Percentiles rank a stretch among this genome's conserved stretches.
Conservation (phyloP, 768 basidiomycete genomes). For the Suillus discolor region DNA sequence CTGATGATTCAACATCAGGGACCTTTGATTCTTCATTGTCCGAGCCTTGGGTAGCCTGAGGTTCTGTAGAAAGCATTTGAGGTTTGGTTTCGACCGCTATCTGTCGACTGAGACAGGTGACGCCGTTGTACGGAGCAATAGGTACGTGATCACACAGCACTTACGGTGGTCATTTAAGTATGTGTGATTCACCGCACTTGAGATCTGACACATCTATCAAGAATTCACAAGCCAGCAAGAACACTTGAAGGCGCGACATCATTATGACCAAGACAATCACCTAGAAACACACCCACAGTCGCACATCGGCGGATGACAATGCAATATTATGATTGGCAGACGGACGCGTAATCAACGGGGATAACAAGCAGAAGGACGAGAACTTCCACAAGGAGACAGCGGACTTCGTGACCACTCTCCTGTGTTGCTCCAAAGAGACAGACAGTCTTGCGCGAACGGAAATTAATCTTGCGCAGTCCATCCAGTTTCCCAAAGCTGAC, state of each 20-base stretch:
- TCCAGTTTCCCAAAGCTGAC: background rate
- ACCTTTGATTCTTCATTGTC: too few species aligned
- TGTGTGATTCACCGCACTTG: background rate
- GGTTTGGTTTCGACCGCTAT: too few species aligned
- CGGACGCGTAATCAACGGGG: background rate
- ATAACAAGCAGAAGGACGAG: background rate
- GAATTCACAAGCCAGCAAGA: background rate
- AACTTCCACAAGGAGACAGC: background rate
- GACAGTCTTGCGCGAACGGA: background rate
- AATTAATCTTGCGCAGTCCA: background rate
- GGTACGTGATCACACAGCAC: background rate
- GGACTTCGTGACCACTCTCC: background rate
- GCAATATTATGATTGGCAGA: too few species aligned
- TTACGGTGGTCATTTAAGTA: background rate
- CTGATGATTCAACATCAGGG: too few species aligned
- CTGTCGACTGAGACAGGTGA: too few species aligned
- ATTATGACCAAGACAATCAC: background rate
- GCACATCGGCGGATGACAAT: too few species aligned
- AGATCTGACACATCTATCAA: background rate
- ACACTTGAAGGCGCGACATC: background rate
- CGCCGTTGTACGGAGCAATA: background rate
- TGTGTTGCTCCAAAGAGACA: background rate
- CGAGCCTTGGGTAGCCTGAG: too few species aligned
- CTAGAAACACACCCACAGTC: background rate
- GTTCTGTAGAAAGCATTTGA: too few species aligned